Evolutionary conservation across 1,284 basidiomycete genomes (phyloP).

Genomic region (Cutaneotrichosporon sp.): DNA sequence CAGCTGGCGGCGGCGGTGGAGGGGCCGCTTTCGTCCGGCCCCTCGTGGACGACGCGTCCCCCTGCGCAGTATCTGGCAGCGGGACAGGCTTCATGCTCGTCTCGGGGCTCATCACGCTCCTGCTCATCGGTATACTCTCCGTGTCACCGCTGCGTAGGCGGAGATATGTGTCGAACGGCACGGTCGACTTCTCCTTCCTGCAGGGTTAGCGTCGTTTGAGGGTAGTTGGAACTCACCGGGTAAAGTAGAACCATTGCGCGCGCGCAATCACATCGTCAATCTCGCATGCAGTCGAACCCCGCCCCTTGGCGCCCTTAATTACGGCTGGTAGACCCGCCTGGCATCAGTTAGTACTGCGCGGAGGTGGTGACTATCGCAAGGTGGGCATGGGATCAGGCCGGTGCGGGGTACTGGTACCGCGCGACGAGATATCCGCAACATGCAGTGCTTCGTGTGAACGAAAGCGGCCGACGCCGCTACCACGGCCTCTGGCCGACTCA

Average conservation of each 20-base stretch:
- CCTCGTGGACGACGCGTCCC: too few species aligned
- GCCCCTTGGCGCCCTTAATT: slow-evolving; percentile 29
- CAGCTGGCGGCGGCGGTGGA: too few species aligned
- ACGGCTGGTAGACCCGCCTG: slow-evolving; percentile 33
- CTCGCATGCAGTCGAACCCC: slow-evolving; percentile 19
- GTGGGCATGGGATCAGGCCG: too few species aligned
- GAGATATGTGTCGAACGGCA: slow-evolving; percentile 18
- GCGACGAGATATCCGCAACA: too few species aligned
- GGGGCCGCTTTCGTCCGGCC: too few species aligned
- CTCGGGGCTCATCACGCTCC: too few species aligned
- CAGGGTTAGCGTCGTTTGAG: neutral
- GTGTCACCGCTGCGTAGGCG: slow-evolving; percentile 10
- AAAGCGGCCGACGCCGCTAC: too few species aligned
- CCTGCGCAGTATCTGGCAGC: too few species aligned
- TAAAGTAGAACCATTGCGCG: slow-evolving; percentile 45
- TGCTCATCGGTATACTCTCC: slow-evolving; percentile 15
- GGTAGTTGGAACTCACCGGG: slow-evolving; percentile 17
- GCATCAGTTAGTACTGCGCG: neutral
- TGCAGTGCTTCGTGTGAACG: too few species aligned
- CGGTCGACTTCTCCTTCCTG: neutral
- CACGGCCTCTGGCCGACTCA: slow-evolving; percentile 19
- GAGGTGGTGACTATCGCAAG: too few species aligned
- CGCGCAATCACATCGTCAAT: slow-evolving; percentile 40
- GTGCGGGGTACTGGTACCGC: too few species aligned
- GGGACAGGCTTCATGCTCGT: too few species aligned